phyloP scores from a whole-genome alignment of 2,329 filamentous ascomycete genomes.

The Xylaria digitata region DNA sequence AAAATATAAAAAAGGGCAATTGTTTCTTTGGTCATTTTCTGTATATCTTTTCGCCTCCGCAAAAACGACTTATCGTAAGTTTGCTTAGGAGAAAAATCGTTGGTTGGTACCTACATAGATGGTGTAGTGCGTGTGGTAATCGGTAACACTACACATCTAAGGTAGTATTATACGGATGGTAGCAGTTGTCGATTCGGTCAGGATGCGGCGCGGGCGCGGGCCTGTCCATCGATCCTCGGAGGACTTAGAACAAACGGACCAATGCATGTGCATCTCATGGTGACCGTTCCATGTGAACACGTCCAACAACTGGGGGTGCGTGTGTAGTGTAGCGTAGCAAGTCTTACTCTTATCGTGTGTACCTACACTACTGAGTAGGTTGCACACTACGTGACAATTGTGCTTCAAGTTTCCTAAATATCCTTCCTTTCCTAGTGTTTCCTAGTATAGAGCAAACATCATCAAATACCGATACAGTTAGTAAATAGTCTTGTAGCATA shows the following conservation, averaged over 20 bases:
- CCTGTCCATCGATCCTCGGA: background rate
- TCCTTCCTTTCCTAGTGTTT: background rate
- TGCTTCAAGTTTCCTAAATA: background rate
- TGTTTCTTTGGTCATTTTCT: too few relatives aligned
- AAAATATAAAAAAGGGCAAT: too few relatives aligned
- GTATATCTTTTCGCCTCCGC: too few relatives aligned
- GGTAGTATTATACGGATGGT: slow-evolving; percentile 22
- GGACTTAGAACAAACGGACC: slow-evolving; percentile 12
- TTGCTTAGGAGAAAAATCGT: too few relatives aligned
- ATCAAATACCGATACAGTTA: background rate
- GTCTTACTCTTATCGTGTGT: background rate
- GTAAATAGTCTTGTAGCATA: background rate
- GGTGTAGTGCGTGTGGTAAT: background rate
- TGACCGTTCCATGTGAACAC: slow-evolving; percentile 30
- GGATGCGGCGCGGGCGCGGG: slow-evolving; percentile 17
- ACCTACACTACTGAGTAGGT: too few relatives aligned
- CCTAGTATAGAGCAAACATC: background rate
- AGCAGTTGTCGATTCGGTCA: slow-evolving; percentile 7
- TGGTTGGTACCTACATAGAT: background rate
- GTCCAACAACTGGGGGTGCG: slow-evolving; percentile 12
- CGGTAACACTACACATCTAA: slow-evolving; percentile 10
- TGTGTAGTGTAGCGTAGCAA: too few relatives aligned
- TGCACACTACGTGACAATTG: slow-evolving; percentile 26
- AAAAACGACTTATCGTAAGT: too few relatives aligned
- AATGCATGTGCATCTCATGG: slow-evolving; percentile 27